Conservation (phyloP, 108 stramenopile species). For the Cyclotella atomus region DNA sequence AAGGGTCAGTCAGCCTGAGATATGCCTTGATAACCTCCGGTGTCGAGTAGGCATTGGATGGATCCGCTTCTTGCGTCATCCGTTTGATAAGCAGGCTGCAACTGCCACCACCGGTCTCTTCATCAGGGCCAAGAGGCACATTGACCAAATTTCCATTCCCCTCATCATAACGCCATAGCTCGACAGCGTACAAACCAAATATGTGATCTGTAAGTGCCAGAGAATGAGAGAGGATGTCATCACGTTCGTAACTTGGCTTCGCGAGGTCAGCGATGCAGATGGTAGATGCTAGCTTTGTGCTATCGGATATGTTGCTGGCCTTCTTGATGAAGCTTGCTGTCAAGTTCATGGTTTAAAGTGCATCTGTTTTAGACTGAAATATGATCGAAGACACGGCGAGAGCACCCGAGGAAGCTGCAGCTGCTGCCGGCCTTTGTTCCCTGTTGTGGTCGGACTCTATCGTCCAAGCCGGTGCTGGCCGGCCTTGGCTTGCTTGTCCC, state of each 20-base stretch:
- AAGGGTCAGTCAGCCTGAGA: slow-evolving; percentile 18
- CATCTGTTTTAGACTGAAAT: no score
- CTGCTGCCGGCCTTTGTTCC: no score
- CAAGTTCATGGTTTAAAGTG: background rate
- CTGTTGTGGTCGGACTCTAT: no score
- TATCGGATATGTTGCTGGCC: background rate
- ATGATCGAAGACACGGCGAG: no score
- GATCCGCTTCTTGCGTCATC: slow-evolving; percentile 9
- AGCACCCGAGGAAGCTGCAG: no score
- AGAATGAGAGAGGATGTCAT: slow-evolving; percentile 15
- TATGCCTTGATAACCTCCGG: background rate
- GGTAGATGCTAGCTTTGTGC: no score
- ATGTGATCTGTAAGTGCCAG: slow-evolving; percentile 13
- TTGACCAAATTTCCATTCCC: slow-evolving; percentile 9
- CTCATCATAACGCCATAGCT: slow-evolving; percentile 23
- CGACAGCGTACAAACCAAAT: slow-evolving; percentile 20
- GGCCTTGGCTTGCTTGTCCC: no score
- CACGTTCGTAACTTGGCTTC: background rate
- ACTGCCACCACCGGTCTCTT: background rate
- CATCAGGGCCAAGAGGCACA: slow-evolving; percentile 1
- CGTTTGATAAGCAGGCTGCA: slow-evolving; percentile 12
- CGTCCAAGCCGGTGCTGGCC: no score
- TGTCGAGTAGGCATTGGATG: slow-evolving; percentile 3
- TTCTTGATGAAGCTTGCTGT: background rate
- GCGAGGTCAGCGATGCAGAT: background rate